These are phyloP conservation scores for Hymenoscyphus infarciens DNA, from an alignment of 2,329 filamentous ascomycete species.

Conservation along the genomic window DNA sequence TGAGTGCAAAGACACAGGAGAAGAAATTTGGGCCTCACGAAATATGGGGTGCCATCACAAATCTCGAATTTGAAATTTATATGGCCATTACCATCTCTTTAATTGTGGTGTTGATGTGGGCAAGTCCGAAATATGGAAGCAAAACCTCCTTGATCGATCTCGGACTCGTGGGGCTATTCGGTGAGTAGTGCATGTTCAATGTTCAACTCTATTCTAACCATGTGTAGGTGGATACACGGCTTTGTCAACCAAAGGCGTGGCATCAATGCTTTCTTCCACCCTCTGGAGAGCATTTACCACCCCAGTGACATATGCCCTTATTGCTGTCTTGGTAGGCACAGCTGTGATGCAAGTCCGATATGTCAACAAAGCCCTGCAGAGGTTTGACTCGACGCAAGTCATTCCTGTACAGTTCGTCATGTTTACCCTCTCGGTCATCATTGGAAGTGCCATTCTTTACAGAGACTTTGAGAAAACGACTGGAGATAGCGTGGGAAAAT, in stretches of 20 bases:
- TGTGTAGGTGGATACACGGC: slow-evolving; percentile 85
- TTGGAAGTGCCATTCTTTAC: slow-evolving; percentile 89
- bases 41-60: slow-evolving; percentile 84
- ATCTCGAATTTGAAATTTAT: slow-evolving; percentile 88
- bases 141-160: slow-evolving; percentile 88
- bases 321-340: slow-evolving; percentile 74
- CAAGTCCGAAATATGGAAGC: slow-evolving; percentile 79
- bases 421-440: slow-evolving; percentile 92
- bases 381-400: slow-evolving; percentile 95
- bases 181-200: slow-evolving; percentile 47
- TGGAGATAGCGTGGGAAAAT: slow-evolving; percentile 70
- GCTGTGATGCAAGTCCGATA: slow-evolving; percentile 97
- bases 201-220: slow-evolving; percentile 15
- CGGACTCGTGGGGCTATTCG: slow-evolving; percentile 88
- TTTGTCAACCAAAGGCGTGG: slow-evolving; percentile 91
- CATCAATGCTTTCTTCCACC: slow-evolving; percentile 88
- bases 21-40: slow-evolving; percentile 87
- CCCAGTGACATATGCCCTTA: slow-evolving; percentile 84
- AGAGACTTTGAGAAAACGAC: slow-evolving; percentile 88
- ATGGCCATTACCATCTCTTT: slow-evolving; percentile 70
- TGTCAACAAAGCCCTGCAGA: slow-evolving; percentile 83
- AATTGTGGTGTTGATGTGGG: slow-evolving; percentile 75
- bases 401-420: slow-evolving; percentile 97
- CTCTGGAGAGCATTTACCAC: slow-evolving; percentile 87
- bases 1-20: slow-evolving; percentile 86